These are phyloP conservation scores for Rubus idaeus DNA, from an alignment of 306 rosid genomes.

Conservation along the genomic window DNA sequence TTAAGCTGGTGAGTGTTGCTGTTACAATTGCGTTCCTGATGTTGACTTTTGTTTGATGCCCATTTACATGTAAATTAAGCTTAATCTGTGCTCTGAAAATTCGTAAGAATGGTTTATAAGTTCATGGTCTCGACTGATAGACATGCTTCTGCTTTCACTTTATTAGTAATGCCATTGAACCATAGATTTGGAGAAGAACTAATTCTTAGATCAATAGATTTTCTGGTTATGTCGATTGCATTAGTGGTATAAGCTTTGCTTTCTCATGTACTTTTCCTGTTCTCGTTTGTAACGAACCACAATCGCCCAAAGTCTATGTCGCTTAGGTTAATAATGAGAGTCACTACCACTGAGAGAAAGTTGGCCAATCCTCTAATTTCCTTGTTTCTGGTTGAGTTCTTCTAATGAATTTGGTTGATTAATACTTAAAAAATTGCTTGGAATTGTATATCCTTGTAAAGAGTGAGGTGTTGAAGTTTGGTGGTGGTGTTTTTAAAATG, in stretches of 20 bases:
- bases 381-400: neutral
- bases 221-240: neutral
- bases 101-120: constrained; percentile 13
- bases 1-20: constrained; percentile 81
- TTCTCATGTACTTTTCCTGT: neutral
- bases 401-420: neutral
- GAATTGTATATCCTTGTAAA: neutral
- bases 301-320: neutral
- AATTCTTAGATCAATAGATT: neutral
- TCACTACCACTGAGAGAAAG: neutral
- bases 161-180: constrained; percentile 5
- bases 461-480: constrained; percentile 4
- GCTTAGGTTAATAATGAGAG: neutral
- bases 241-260: neutral
- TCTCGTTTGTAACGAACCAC: neutral
- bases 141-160: neutral
- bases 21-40: constrained; percentile 8
- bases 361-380: neutral
- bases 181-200: neutral
- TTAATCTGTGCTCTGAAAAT: neutral
- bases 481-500: neutral
- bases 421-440: neutral
- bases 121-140: neutral
- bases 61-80: neutral
- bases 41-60: neutral